phyloP scores from a whole-genome alignment of 345 rosid genomes.

The Alliaria petiolata region DNA sequence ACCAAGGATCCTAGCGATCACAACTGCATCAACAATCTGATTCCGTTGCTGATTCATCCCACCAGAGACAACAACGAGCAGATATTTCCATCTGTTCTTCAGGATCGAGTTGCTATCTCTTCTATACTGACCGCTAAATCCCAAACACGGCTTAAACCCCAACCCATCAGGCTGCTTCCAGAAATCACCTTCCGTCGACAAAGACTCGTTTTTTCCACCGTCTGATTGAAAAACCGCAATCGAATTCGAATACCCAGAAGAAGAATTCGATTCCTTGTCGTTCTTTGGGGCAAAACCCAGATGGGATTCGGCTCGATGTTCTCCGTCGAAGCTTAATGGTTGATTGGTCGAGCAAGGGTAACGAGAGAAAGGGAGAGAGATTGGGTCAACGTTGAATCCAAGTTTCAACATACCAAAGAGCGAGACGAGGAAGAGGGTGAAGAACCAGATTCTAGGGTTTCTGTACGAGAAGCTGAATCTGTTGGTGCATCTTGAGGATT shows the following conservation, averaged over 20 bases:
- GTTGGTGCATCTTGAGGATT: slow-evolving; percentile 33
- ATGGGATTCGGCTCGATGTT: slow-evolving; percentile 19
- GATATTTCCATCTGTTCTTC: slow-evolving; percentile 61
- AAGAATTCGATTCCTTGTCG: neutral
- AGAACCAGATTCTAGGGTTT: slow-evolving; percentile 60
- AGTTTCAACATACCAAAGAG: slow-evolving; percentile 64
- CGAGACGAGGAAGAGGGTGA: slow-evolving; percentile 55
- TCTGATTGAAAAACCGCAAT: neutral
- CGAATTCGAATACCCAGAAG: slow-evolving; percentile 19
- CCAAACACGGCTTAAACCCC: slow-evolving; percentile 83
- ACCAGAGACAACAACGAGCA: slow-evolving; percentile 90
- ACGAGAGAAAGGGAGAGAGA: slow-evolving; percentile 43
- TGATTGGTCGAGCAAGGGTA: slow-evolving; percentile 47
- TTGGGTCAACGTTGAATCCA: slow-evolving; percentile 51
- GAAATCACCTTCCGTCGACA: slow-evolving; percentile 45
- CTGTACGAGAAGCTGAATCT: slow-evolving; percentile 35
- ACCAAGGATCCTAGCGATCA: slow-evolving; percentile 93
- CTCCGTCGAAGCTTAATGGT: slow-evolving; percentile 10
- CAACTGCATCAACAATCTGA: slow-evolving; percentile 97
- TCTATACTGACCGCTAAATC: slow-evolving; percentile 52
- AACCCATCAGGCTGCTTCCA: slow-evolving; percentile 96
- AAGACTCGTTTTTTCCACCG: slow-evolving; percentile 21
- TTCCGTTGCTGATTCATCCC: slow-evolving; percentile 98
- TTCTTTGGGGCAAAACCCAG: slow-evolving; percentile 15
- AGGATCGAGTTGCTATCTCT: slow-evolving; percentile 47